phyloP scores from a whole-genome alignment of 1,284 basidiomycete species.

The Sporisorium reilianum region DNA sequence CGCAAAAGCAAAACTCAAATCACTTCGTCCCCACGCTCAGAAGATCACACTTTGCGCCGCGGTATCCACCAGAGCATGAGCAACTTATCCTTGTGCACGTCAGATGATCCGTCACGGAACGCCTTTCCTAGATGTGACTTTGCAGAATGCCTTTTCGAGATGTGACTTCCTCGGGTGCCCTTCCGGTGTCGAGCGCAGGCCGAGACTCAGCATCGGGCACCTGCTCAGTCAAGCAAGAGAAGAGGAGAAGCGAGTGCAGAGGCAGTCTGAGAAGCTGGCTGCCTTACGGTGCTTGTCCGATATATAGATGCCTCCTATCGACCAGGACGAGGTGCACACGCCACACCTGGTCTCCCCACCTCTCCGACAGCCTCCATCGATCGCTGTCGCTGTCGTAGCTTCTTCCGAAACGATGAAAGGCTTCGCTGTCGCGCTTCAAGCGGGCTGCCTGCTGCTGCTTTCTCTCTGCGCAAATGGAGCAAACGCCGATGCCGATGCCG shows the following conservation, averaged over 20 bases:
- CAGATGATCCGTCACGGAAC: background rate
- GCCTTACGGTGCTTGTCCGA: background rate
- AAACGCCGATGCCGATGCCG: constrained; percentile 3
- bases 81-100: background rate
- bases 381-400: background rate
- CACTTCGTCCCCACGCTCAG: background rate
- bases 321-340: background rate
- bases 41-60: background rate
- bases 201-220: background rate
- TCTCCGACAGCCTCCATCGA: background rate
- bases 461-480: background rate
- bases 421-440: background rate
- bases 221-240: background rate
- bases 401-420: constrained; percentile 1
- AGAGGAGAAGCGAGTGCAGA: background rate
- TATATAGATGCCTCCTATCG: background rate
- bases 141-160: background rate
- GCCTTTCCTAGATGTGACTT: background rate
- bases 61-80: constrained; percentile 5
- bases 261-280: background rate
- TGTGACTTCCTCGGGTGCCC: constrained; percentile 1
- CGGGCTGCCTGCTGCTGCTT: constrained; percentile 6
- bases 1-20: background rate
- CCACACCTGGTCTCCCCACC: too few species aligned
- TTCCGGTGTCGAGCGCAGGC: background rate